These are phyloP conservation scores for Corynespora cassiicola DNA, from an alignment of 2,329 filamentous ascomycete genomes.

Conservation along the genomic window DNA sequence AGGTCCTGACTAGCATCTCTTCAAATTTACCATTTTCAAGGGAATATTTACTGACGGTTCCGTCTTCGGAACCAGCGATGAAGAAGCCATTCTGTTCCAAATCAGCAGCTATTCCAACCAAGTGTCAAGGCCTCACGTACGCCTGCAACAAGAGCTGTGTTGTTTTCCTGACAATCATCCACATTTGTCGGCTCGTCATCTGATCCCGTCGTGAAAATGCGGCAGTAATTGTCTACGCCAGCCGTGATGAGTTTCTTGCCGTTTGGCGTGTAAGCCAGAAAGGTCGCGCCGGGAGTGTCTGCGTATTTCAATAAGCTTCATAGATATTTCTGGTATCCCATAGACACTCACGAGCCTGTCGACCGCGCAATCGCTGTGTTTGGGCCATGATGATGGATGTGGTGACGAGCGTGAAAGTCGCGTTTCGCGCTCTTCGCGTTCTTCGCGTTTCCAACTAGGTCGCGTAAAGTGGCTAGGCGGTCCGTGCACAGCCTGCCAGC, in stretches of 20 bases:
- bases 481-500: too few relatives aligned
- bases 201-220: conserved; percentile 88
- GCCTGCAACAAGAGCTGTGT: conserved; percentile 77
- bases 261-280: conserved; percentile 86
- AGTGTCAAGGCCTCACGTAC: conserved; percentile 46
- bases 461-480: conserved; percentile 18
- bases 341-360: conserved; percentile 41
- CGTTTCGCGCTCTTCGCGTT: too few relatives aligned
- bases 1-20: conserved; percentile 79
- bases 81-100: conserved; percentile 74
- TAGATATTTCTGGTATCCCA: conserved; percentile 4
- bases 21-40: conserved; percentile 77
- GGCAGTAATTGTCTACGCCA: conserved; percentile 91
- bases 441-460: conserved; percentile 1
- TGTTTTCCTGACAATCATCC: conserved; percentile 88
- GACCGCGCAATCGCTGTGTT: conserved; percentile 29
- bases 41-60: conserved; percentile 94
- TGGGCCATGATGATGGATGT: conserved; percentile 18
- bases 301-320: conserved; percentile 2
- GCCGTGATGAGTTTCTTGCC: conserved; percentile 88
- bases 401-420: conserved; percentile 6
- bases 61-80: conserved; percentile 89
- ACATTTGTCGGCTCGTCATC: conserved; percentile 93
- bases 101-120: conserved; percentile 20
- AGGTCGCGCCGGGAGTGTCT: conserved; percentile 87